phyloP scores from a whole-genome alignment of 1,284 basidiomycete genomes.

The Earliella scabrosa region DNA sequence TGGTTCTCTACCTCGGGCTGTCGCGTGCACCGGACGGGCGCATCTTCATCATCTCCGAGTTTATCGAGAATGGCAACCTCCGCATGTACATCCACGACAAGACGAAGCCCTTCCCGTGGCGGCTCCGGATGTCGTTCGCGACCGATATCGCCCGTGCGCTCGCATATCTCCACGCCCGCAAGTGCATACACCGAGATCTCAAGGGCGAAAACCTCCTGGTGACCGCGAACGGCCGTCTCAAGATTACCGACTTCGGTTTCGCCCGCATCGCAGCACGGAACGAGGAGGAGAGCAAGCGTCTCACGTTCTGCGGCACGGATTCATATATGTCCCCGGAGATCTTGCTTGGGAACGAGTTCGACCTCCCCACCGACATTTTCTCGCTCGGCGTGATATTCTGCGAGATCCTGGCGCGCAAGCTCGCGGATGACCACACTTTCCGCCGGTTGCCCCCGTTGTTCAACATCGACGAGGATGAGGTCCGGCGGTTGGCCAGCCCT shows the following conservation, averaged over 20 bases:
- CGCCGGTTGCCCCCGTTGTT: conserved; percentile 81
- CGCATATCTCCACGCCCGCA: conserved; percentile 96
- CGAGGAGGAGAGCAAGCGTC: conserved; percentile 87
- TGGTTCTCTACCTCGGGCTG: conserved; percentile 93
- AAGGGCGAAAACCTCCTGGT: conserved; percentile 98
- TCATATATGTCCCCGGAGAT: conserved; percentile 96
- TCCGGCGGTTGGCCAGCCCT: conserved; percentile 67
- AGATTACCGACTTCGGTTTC: conserved; percentile 97
- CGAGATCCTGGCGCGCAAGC: conserved; percentile 85
- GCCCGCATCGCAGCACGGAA: conserved; percentile 92
- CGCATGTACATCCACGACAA: conserved; percentile 87
- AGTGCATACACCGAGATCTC: conserved; percentile 86
- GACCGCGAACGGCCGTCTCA: conserved; percentile 91
- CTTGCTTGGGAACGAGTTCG: conserved; percentile 88
- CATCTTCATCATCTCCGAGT: conserved; percentile 91
- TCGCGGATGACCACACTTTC: conserved; percentile 85
- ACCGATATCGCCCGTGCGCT: conserved; percentile 93
- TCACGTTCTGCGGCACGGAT: conserved; percentile 97
- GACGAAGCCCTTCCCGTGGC: conserved; percentile 84
- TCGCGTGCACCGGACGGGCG: conserved; percentile 87
- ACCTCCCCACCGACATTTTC: conserved; percentile 93
- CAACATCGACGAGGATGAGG: conserved; percentile 78
- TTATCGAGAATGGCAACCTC: conserved; percentile 86
- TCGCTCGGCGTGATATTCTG: conserved; percentile 95
- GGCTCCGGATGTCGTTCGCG: conserved; percentile 90